phyloP scores from a whole-genome alignment of 306 rosid genomes.

The Malus sieversii region DNA sequence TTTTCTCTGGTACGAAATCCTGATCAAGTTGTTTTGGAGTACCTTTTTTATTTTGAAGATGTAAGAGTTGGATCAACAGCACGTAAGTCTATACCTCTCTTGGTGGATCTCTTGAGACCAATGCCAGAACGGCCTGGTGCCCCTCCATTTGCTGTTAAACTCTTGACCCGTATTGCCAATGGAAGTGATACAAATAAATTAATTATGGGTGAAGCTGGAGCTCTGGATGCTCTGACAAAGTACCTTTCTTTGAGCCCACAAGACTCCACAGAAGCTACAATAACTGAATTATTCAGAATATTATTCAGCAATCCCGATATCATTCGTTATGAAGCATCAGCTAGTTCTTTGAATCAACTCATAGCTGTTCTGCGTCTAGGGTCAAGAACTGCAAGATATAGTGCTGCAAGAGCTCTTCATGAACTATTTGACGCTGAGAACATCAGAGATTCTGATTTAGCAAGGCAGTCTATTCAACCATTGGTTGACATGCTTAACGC shows the following conservation, averaged over 20 bases:
- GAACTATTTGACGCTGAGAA: slow-evolving; percentile 67
- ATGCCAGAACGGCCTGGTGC: slow-evolving; percentile 91
- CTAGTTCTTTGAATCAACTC: slow-evolving; percentile 80
- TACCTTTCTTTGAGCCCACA: slow-evolving; percentile 98
- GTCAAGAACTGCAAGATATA: slow-evolving; percentile 88
- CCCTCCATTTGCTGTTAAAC: slow-evolving; percentile 83
- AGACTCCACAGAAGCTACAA: slow-evolving; percentile 77
- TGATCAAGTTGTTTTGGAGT: slow-evolving; percentile 81
- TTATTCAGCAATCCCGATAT: slow-evolving; percentile 79
- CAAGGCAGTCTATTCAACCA: slow-evolving; percentile 80
- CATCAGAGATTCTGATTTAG: slow-evolving; percentile 72
- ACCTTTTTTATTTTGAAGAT: slow-evolving; percentile 81
- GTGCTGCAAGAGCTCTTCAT: slow-evolving; percentile 81
- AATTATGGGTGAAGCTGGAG: slow-evolving; percentile 93
- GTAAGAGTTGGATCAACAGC: slow-evolving; percentile 75
- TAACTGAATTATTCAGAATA: slow-evolving; percentile 77
- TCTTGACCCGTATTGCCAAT: slow-evolving; percentile 76
- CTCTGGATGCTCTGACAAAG: slow-evolving; percentile 84
- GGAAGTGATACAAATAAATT: slow-evolving; percentile 81
- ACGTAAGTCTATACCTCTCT: slow-evolving; percentile 82
- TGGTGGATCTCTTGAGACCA: slow-evolving; percentile 94
- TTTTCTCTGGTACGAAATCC: slow-evolving; percentile 72
- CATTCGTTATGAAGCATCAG: slow-evolving; percentile 69
- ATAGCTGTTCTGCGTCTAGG: slow-evolving; percentile 94
- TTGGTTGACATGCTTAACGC: slow-evolving; percentile 88